These are phyloP conservation scores for Artemisia annua DNA, from an alignment of 129 eudicot species.

Conservation along the genomic window DNA sequence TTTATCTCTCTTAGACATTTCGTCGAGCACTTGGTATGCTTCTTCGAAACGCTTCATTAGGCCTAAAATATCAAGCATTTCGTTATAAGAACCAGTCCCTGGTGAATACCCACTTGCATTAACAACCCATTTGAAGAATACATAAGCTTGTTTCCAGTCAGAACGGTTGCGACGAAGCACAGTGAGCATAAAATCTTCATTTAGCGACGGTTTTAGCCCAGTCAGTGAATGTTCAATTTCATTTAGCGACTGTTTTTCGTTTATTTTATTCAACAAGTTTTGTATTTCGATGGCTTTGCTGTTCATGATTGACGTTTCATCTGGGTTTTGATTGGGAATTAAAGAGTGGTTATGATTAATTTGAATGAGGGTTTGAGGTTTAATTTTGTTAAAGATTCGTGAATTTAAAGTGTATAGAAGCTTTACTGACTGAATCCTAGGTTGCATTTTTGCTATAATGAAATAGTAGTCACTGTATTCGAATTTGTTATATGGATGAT, in stretches of 20 bases:
- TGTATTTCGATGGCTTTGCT: constrained; percentile 53
- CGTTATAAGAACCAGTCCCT: constrained; percentile 49
- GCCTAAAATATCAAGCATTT: constrained; percentile 70
- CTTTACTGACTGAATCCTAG: constrained; percentile 22
- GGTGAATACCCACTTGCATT: constrained; percentile 43
- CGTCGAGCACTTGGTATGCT: constrained; percentile 66
- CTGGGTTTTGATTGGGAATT: background rate
- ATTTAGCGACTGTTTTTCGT: constrained; percentile 16
- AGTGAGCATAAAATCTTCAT: constrained; percentile 57
- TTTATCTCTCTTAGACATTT: constrained; percentile 65
- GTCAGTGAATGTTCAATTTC: constrained; percentile 46
- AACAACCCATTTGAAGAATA: constrained; percentile 72
- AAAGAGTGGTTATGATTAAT: constrained; percentile 14
- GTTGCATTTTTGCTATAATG: constrained; percentile 26
- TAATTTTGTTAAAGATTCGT: constrained; percentile 14
- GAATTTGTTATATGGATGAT: background rate
- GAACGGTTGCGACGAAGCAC: constrained; percentile 72
- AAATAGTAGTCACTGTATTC: background rate
- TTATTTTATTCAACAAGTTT: constrained; percentile 40
- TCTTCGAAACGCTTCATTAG: constrained; percentile 59
- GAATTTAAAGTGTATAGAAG: constrained; percentile 7
- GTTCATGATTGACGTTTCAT: too few relatives aligned
- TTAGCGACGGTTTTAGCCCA: constrained; percentile 22
- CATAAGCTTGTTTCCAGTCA: constrained; percentile 73
- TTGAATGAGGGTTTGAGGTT: constrained; percentile 10